phyloP scores from a whole-genome alignment of 441 rosid genomes.

The Adansonia grandidieri region DNA sequence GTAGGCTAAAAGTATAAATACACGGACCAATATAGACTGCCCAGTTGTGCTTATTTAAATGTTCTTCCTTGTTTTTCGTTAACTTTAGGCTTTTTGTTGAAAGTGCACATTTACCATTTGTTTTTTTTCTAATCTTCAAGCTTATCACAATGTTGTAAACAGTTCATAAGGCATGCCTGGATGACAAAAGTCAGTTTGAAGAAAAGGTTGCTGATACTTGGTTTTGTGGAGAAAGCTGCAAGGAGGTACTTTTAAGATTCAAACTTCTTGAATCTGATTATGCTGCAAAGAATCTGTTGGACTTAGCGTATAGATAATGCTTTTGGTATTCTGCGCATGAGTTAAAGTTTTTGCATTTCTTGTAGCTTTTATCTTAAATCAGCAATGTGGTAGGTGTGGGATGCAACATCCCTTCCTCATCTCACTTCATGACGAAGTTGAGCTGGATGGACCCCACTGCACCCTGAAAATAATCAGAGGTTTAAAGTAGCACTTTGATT shows the following conservation, averaged over 20 bases:
- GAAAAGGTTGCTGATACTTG: slow-evolving; percentile 53
- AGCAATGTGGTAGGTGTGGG: background rate
- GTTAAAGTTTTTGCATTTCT: slow-evolving; percentile 1
- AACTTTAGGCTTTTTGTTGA: background rate
- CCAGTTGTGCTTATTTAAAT: background rate
- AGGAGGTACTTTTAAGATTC: slow-evolving; percentile 56
- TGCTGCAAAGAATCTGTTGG: slow-evolving; percentile 21
- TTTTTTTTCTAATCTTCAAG: slow-evolving; percentile 30
- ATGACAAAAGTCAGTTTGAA: slow-evolving; percentile 38
- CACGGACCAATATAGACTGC: background rate
- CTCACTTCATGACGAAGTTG: slow-evolving; percentile 1
- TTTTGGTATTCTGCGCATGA: slow-evolving; percentile 7
- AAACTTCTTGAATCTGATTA: slow-evolving; percentile 15
- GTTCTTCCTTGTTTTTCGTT: slow-evolving; percentile 4
- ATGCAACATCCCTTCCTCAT: slow-evolving; percentile 10
- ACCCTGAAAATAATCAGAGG: background rate
- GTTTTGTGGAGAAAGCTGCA: slow-evolving; percentile 71
- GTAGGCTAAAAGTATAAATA: slow-evolving; percentile 1
- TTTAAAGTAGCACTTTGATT: background rate
- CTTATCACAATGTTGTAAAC: slow-evolving; percentile 36
- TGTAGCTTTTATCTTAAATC: background rate
- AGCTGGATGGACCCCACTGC: background rate
- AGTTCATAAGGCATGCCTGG: slow-evolving; percentile 76
- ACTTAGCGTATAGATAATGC: background rate
- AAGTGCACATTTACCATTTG: background rate